Evolutionary conservation across 2,329 filamentous ascomycete species (phyloP).

Genomic region (Exophiala dermatitidis): DNA sequence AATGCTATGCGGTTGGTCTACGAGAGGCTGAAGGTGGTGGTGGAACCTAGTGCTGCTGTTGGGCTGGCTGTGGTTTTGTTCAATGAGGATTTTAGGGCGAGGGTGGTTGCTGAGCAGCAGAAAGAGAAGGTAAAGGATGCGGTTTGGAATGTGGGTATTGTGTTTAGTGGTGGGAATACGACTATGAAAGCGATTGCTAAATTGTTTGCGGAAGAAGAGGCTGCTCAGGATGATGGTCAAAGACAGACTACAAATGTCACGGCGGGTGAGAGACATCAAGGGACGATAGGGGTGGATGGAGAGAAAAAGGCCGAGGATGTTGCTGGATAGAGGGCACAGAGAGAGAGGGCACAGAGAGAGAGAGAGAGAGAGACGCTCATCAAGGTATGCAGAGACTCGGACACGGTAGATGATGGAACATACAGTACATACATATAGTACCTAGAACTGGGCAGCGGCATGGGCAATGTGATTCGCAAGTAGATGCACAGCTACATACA

Average conservation of each 20-base stretch:
- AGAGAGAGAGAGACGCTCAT: neutral
- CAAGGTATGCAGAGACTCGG: neutral
- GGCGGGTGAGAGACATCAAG: slow-evolving; percentile 14
- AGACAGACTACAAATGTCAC: neutral
- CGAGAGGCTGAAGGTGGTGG: slow-evolving; percentile 82
- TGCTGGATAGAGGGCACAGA: slow-evolving; percentile 9
- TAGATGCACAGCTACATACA: too few relatives aligned
- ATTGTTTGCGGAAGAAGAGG: slow-evolving; percentile 39
- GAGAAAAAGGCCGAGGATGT: slow-evolving; percentile 23
- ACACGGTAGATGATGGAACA: neutral
- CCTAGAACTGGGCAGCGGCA: too few relatives aligned
- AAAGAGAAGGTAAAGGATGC: slow-evolving; percentile 52
- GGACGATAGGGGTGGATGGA: slow-evolving; percentile 17
- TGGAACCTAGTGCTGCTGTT: slow-evolving; percentile 85
- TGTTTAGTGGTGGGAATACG: slow-evolving; percentile 59
- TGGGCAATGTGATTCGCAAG: too few relatives aligned
- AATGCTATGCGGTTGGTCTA: slow-evolving; percentile 68
- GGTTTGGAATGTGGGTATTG: slow-evolving; percentile 58
- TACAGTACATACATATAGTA: too few relatives aligned
- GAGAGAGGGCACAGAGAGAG: neutral
- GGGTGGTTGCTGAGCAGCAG: slow-evolving; percentile 50
- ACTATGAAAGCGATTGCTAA: slow-evolving; percentile 54
- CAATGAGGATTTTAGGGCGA: slow-evolving; percentile 72
- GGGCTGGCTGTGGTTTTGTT: slow-evolving; percentile 73
- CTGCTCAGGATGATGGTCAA: neutral